Percentiles rank a stretch among this genome's conserved stretches.
These are phyloP conservation scores for Didymella arachidicola DNA, from an alignment of 2,329 filamentous ascomycete genomes.

Conservation along the genomic window DNA sequence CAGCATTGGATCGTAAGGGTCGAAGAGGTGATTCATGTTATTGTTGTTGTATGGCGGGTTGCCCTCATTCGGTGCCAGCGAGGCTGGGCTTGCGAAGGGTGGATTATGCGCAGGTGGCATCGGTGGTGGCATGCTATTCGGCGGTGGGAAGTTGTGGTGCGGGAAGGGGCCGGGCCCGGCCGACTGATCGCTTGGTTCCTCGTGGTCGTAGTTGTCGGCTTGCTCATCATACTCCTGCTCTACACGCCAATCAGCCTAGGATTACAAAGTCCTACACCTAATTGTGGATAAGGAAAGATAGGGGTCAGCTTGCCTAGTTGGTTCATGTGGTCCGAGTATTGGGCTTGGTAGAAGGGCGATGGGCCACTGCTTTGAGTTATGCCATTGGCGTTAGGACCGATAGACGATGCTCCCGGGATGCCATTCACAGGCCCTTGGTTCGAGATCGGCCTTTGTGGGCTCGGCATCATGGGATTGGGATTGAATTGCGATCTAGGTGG, in stretches of 20 bases:
- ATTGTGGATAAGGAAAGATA: conserved; percentile 55
- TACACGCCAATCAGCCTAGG: conserved; percentile 73
- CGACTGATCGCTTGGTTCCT: conserved; percentile 70
- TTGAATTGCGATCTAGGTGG: conserved; percentile 58
- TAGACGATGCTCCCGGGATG: conserved; percentile 47
- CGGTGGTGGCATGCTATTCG: conserved; percentile 50
- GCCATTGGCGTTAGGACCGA: conserved; percentile 47
- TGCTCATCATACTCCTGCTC: conserved; percentile 97
- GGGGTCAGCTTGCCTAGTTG: conserved; percentile 85
- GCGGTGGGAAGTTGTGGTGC: conserved; percentile 60
- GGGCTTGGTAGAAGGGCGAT: conserved; percentile 77
- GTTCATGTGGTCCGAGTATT: conserved; percentile 93
- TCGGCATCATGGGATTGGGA: conserved; percentile 53
- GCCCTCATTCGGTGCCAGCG: conserved; percentile 45
- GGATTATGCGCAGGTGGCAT: conserved; percentile 49
- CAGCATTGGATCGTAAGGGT: conserved; percentile 82
- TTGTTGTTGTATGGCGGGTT: conserved; percentile 45
- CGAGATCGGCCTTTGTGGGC: conserved; percentile 50
- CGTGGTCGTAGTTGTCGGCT: conserved; percentile 85
- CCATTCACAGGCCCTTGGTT: conserved; percentile 49
- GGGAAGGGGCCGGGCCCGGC: conserved; percentile 73
- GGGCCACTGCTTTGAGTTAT: conserved; percentile 51
- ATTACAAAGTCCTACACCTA: conserved; percentile 68
- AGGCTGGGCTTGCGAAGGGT: conserved; percentile 44
- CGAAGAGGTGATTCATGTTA: conserved; percentile 63